Evolutionary conservation across 2,329 filamentous ascomycete species (phyloP).

Genomic region (Stemphylium lycopersici): DNA sequence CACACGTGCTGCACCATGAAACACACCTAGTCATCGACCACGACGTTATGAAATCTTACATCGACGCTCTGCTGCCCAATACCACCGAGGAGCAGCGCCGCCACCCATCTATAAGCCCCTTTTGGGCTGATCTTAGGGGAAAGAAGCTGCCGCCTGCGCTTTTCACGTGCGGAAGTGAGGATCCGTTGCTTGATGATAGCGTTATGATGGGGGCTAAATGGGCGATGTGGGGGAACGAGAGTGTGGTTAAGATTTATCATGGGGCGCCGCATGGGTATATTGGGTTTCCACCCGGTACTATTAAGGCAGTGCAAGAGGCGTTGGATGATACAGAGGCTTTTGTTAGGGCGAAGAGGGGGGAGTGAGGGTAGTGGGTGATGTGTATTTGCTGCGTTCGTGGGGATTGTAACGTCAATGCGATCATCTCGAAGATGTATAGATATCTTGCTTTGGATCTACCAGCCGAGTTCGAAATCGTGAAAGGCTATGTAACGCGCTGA

Average conservation of each 20-base stretch:
- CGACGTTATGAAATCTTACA: constrained; percentile 55
- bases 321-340: constrained; percentile 51
- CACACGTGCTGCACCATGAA: constrained; percentile 49
- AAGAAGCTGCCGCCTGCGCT: constrained; percentile 58
- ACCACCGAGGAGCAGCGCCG: constrained; percentile 51
- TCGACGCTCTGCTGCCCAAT: constrained; percentile 54
- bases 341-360: constrained; percentile 41
- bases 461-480: too few relatives aligned
- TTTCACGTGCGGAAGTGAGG: constrained; percentile 62
- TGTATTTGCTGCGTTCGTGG: too few relatives aligned
- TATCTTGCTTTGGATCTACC: too few relatives aligned
- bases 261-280: constrained; percentile 62
- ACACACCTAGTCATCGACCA: constrained; percentile 53
- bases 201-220: constrained; percentile 62
- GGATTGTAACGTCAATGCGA: too few relatives aligned
- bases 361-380: background rate
- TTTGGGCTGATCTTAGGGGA: constrained; percentile 54
- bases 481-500: too few relatives aligned
- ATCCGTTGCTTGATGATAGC: constrained; percentile 60
- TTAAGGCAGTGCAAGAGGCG: constrained; percentile 46
- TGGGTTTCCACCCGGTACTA: constrained; percentile 47
- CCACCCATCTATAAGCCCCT: constrained; percentile 56
- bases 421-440: too few relatives aligned
- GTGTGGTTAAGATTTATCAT: constrained; percentile 60
- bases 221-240: constrained; percentile 58